Percentiles rank a stretch among this genome's conserved stretches.
Evolutionary conservation across 2,329 filamentous ascomycete genomes (phyloP).

Genomic region (Teratosphaeria viscida): DNA sequence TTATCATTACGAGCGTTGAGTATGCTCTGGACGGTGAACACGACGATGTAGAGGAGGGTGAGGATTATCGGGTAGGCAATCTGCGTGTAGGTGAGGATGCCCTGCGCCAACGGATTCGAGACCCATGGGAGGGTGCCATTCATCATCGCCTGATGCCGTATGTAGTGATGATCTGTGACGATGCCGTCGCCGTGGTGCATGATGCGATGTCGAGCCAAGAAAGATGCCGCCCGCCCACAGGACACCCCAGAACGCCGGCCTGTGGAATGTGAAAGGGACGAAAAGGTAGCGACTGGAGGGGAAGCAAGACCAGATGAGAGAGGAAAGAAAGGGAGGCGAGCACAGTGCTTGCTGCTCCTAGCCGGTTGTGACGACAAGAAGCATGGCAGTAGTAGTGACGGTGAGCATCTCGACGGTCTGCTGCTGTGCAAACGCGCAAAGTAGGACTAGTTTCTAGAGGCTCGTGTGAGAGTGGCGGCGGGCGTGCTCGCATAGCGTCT

Average conservation of each 20-base stretch:
- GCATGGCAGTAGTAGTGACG: conserved; percentile 1
- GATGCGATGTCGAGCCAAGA: neutral
- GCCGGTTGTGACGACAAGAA: neutral
- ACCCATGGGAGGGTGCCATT: conserved; percentile 17
- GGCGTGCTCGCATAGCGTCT: neutral
- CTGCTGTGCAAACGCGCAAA: neutral
- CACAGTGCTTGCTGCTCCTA: neutral
- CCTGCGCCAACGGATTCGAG: conserved; percentile 31
- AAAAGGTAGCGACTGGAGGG: neutral
- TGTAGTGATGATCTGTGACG: neutral
- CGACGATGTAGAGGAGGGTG: conserved; percentile 52
- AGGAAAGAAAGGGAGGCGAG: neutral
- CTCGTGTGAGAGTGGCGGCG: neutral
- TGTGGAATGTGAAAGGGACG: neutral
- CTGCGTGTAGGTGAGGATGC: conserved; percentile 37
- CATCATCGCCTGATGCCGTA: conserved; percentile 2
- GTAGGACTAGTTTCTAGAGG: neutral
- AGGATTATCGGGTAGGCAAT: conserved; percentile 54
- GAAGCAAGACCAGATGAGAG: neutral
- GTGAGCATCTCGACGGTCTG: neutral
- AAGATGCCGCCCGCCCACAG: neutral
- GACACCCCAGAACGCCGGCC: neutral
- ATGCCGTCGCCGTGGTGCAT: neutral
- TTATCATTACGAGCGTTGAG: conserved; percentile 38
- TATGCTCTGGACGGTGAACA: conserved; percentile 53